phyloP scores from a whole-genome alignment of 306 rosid genomes.

The Trifolium pratense region DNA sequence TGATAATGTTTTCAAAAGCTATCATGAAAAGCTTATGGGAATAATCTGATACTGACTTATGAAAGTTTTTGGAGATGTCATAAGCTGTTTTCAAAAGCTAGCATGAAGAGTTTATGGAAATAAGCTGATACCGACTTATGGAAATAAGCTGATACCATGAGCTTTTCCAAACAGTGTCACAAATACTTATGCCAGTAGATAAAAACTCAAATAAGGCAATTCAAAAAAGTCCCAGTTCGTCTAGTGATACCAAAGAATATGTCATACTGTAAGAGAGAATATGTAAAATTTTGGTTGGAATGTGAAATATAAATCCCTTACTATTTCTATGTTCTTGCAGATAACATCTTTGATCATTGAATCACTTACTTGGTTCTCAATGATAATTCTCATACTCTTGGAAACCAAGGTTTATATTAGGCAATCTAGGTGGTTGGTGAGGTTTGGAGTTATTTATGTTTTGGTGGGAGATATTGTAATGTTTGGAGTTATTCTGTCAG shows the following conservation, averaged over 20 bases:
- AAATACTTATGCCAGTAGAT: too few species aligned
- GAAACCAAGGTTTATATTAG: slow-evolving; percentile 70
- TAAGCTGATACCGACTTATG: too few species aligned
- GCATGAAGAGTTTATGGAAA: too few species aligned
- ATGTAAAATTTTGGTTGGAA: slow-evolving; percentile 18
- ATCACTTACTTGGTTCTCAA: slow-evolving; percentile 70
- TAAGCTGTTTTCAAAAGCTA: background rate
- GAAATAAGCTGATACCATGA: too few species aligned
- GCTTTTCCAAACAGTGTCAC: too few species aligned
- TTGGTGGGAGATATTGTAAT: slow-evolving; percentile 75
- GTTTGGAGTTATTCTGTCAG: slow-evolving; percentile 67
- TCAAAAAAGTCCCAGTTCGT: too few species aligned
- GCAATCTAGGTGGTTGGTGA: slow-evolving; percentile 79
- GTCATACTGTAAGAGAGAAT: slow-evolving; percentile 15
- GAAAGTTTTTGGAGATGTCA: background rate
- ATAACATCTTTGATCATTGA: slow-evolving; percentile 53
- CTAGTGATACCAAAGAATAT: background rate
- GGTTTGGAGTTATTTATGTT: slow-evolving; percentile 80
- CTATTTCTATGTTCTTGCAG: slow-evolving; percentile 47
- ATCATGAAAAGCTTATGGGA: background rate
- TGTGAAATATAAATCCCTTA: background rate
- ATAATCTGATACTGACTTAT: background rate
- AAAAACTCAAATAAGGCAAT: too few species aligned
- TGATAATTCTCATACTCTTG: slow-evolving; percentile 63
- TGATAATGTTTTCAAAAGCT: background rate